These are phyloP conservation scores for Kwoniella pini DNA, from an alignment of 768 basidiomycete genomes.

Conservation along the genomic window DNA sequence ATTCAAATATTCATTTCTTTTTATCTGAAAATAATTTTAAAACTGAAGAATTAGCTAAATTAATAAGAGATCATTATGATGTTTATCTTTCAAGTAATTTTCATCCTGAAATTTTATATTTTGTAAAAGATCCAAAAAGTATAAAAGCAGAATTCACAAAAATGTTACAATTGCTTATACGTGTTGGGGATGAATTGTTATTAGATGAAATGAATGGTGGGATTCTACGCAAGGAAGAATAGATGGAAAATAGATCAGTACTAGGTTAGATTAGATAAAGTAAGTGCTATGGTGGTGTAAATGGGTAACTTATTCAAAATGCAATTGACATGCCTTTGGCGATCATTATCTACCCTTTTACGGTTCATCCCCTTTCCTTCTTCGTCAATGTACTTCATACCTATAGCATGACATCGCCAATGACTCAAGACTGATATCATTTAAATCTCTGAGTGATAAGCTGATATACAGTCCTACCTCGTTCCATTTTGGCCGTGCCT, in stretches of 20 bases:
- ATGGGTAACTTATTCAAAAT: too few relatives aligned
- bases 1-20: slow-evolving; percentile 1
- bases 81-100: slow-evolving; percentile 3
- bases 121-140: not conserved
- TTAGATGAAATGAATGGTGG: slow-evolving; percentile 1
- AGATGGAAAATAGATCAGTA: not conserved
- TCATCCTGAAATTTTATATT: slow-evolving; percentile 1
- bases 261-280: not conserved
- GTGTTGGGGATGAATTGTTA: slow-evolving; percentile 3
- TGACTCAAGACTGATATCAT: too few relatives aligned
- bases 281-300: too few relatives aligned
- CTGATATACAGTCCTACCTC: too few relatives aligned
- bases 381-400: too few relatives aligned
- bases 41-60: not conserved
- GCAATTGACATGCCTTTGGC: too few relatives aligned
- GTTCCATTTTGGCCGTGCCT: too few relatives aligned
- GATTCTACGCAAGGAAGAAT: not conserved
- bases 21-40: not conserved
- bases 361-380: too few relatives aligned
- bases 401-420: too few relatives aligned
- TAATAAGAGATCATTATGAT: slow-evolving; percentile 19
- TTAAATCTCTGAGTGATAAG: too few relatives aligned
- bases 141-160: slow-evolving; percentile 4
- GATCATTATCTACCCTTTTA: too few relatives aligned
- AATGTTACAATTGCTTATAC: not conserved